Percentiles rank a stretch among this genome's conserved stretches.
Evolutionary conservation across 208 protist species (phyloP).

Genomic region (Entamoeba invadens): DNA sequence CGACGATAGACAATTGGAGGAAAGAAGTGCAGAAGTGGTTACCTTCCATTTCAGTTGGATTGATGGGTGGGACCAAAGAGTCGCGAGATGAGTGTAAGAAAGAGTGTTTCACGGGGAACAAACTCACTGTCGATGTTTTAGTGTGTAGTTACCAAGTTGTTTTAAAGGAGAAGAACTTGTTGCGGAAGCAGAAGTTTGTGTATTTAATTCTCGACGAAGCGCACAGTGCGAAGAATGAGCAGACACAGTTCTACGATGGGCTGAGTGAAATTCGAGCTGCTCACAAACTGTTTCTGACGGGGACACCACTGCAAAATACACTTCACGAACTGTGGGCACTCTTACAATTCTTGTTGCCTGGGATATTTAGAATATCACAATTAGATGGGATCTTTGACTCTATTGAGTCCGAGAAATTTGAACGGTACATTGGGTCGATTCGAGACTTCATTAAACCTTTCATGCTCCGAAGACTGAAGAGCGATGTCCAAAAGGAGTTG

Average conservation of each 20-base stretch:
- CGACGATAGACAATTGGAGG: conserved; percentile 82
- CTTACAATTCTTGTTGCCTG: conserved; percentile 82
- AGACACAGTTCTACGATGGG: not conserved
- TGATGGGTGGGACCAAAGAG: not conserved
- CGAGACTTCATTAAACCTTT: conserved; percentile 22
- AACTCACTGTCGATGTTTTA: conserved; percentile 54
- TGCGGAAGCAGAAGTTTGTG: conserved; percentile 54
- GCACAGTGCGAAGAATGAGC: conserved; percentile 16
- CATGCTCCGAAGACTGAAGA: conserved; percentile 33
- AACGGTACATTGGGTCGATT: not conserved
- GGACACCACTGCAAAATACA: conserved; percentile 86
- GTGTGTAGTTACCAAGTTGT: conserved; percentile 89
- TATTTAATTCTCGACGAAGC: conserved; percentile 20
- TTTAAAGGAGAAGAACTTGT: conserved; percentile 59
- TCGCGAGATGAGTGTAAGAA: not conserved
- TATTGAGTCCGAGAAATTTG: not conserved
- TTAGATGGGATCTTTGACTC: conserved; percentile 30
- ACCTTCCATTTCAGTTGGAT: conserved; percentile 13
- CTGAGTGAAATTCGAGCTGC: not conserved
- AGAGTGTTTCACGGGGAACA: not conserved
- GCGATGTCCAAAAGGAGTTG: conserved; percentile 30
- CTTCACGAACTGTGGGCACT: conserved; percentile 89
- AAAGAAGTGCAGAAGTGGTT: conserved; percentile 59
- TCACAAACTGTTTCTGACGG: conserved; percentile 76
- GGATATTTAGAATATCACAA: conserved; percentile 24